These are phyloP conservation scores for Xylaria sp. DNA, from an alignment of 2,329 filamentous ascomycete species.

Conservation along the genomic window DNA sequence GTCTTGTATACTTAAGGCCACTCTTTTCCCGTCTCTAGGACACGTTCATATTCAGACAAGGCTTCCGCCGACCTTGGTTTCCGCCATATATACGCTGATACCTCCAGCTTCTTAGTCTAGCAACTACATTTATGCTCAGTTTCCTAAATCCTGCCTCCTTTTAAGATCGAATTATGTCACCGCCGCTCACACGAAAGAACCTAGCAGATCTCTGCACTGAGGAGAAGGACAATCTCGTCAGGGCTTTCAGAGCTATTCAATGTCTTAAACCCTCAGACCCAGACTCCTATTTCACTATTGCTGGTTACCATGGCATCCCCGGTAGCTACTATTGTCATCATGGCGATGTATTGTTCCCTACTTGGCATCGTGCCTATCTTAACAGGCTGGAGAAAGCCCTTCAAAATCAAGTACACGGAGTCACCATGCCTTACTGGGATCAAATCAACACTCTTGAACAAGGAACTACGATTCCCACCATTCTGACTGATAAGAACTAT, in stretches of 20 bases:
- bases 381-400: conserved; percentile 11
- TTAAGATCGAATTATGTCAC: neutral
- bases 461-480: neutral
- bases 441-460: neutral
- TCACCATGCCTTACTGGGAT: conserved; percentile 12
- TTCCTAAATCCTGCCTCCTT: neutral
- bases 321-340: conserved; percentile 16
- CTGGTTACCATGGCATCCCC: conserved; percentile 11
- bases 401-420: conserved; percentile 1
- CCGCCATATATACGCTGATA: neutral
- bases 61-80: neutral
- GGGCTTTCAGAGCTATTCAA: conserved; percentile 7
- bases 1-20: neutral
- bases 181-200: conserved; percentile 4
- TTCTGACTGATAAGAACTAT: conserved; percentile 3
- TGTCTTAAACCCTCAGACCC: neutral
- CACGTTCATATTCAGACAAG: neutral
- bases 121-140: neutral
- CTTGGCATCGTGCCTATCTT: conserved; percentile 17
- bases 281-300: conserved; percentile 15
- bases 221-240: conserved; percentile 13
- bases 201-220: neutral
- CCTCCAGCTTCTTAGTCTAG: neutral
- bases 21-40: neutral
- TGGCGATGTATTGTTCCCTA: conserved; percentile 13